These are phyloP conservation scores for Erythrophleum ivorense DNA, from an alignment of 331 rosid species.

Conservation along the genomic window DNA sequence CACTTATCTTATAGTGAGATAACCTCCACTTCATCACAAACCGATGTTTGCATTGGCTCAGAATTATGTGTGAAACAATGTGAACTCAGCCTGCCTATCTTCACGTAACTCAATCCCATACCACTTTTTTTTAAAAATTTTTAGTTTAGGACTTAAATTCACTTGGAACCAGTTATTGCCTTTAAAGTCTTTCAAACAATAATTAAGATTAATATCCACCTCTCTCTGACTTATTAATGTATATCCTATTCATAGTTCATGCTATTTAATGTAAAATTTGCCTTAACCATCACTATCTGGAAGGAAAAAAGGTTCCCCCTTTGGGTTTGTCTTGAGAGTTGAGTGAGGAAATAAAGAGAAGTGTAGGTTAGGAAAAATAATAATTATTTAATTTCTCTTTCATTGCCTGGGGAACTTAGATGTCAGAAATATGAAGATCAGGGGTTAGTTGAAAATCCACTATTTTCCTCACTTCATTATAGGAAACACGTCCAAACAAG, in stretches of 20 bases:
- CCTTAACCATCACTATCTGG: not conserved
- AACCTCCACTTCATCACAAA: not conserved
- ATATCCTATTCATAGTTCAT: conserved; percentile 12
- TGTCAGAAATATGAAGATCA: not conserved
- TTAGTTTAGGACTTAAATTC: not conserved
- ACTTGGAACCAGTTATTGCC: conserved; percentile 2
- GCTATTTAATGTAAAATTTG: conserved; percentile 15
- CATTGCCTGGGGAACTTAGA: not conserved
- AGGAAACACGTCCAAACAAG: not conserved
- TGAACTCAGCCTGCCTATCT: conserved; percentile 1
- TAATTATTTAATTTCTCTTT: not conserved
- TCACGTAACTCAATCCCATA: conserved; percentile 10
- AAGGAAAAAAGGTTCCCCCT: not conserved
- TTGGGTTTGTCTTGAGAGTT: not conserved
- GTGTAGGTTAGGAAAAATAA: not conserved
- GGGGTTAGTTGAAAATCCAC: not conserved
- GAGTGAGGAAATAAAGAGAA: not conserved
- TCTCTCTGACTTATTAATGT: not conserved
- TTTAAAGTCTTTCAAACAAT: conserved; percentile 9
- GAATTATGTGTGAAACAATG: conserved; percentile 9
- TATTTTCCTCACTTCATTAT: not conserved
- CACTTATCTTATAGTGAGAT: not conserved
- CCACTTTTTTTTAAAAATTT: not conserved
- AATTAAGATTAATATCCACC: conserved; percentile 1
- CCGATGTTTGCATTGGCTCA: conserved; percentile 20